phyloP scores from a whole-genome alignment of 1,139 yeast genomes.

The Taphrina wiesneri region DNA sequence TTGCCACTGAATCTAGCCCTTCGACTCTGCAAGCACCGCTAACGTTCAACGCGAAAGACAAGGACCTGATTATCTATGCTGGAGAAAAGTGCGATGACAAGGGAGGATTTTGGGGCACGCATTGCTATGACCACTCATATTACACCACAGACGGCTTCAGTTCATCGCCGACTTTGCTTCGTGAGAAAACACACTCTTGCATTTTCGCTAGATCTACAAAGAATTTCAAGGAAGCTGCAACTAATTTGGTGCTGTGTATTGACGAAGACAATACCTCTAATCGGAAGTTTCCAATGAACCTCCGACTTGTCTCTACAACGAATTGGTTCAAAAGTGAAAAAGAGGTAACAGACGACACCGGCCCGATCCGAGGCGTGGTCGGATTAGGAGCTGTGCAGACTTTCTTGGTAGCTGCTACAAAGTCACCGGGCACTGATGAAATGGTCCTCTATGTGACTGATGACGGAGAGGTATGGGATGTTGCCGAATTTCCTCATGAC shows the following conservation, averaged over 20 bases:
- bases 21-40: constrained; percentile 42
- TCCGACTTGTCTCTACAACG: constrained; percentile 52
- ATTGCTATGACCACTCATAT: constrained; percentile 50
- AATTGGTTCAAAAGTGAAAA: constrained; percentile 56
- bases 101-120: constrained; percentile 39
- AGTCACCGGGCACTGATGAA: constrained; percentile 50
- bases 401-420: constrained; percentile 57
- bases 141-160: constrained; percentile 60
- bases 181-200: constrained; percentile 48
- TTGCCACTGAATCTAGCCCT: constrained; percentile 44
- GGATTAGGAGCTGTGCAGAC: constrained; percentile 55
- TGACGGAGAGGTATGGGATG: constrained; percentile 56
- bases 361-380: constrained; percentile 47
- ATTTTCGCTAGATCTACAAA: constrained; percentile 54
- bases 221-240: constrained; percentile 48
- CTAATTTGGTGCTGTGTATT: constrained; percentile 34
- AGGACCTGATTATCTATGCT: constrained; percentile 51
- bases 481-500: constrained; percentile 56
- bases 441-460: constrained; percentile 59
- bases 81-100: constrained; percentile 48
- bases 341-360: constrained; percentile 44
- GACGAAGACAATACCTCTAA: constrained; percentile 44
- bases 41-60: constrained; percentile 51
- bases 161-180: constrained; percentile 49
- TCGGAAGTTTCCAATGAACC: constrained; percentile 47